Evolutionary conservation across 768 basidiomycete genomes (phyloP).

Genomic region (Tulasnella sp.): DNA sequence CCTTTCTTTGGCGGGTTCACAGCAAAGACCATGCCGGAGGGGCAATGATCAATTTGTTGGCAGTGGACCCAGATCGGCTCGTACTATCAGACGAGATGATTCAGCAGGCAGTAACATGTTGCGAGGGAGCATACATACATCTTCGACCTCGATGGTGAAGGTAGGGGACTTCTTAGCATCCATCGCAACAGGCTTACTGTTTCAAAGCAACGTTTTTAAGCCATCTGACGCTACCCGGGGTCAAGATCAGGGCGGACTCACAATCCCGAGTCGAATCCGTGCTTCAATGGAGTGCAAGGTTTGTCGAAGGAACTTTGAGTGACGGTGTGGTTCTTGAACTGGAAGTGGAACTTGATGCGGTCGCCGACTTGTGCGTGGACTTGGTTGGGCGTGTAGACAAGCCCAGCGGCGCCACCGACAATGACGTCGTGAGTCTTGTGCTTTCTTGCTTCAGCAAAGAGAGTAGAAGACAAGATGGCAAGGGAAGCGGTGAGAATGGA

Average conservation of each 20-base stretch:
- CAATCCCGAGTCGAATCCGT: constrained; percentile 28
- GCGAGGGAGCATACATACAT: constrained; percentile 13
- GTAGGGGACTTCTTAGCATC: constrained; percentile 18
- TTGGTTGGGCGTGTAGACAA: constrained; percentile 7
- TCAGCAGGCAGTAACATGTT: neutral
- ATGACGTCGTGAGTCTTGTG: neutral
- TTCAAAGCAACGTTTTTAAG: too few species aligned
- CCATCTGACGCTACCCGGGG: too few species aligned
- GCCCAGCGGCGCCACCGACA: constrained; percentile 15
- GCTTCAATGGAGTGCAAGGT: neutral
- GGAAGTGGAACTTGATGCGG: constrained; percentile 14
- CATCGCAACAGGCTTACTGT: constrained; percentile 25
- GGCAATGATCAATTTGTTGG: constrained; percentile 28
- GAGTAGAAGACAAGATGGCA: neutral
- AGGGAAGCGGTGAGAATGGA: neutral
- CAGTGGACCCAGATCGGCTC: constrained; percentile 25
- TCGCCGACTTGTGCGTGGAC: neutral
- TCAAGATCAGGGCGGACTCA: constrained; percentile 1
- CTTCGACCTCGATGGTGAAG: constrained; percentile 26
- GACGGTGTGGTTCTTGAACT: constrained; percentile 22
- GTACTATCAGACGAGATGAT: neutral
- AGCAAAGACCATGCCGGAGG: constrained; percentile 29
- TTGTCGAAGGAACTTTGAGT: constrained; percentile 18
- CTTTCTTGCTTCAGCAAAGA: neutral
- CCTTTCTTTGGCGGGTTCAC: constrained; percentile 27